Evolutionary conservation across 2,329 filamentous ascomycete species (phyloP).

Genomic region (Hypoxylon sp.): DNA sequence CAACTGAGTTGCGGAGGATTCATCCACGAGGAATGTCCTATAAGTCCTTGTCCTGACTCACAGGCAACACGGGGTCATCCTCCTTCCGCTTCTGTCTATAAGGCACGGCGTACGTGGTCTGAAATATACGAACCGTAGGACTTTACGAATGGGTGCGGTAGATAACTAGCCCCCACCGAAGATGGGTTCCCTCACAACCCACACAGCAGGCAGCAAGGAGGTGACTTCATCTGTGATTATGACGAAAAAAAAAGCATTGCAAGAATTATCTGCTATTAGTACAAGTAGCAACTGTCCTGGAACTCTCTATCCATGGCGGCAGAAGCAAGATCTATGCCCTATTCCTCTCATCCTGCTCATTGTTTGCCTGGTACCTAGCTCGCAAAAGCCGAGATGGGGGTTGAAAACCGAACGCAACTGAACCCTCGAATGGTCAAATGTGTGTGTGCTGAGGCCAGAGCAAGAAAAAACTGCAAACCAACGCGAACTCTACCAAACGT

Average conservation of each 20-base stretch:
- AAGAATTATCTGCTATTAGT: constrained; percentile 23
- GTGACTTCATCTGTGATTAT: not conserved
- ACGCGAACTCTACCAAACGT: constrained; percentile 20
- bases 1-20: not conserved
- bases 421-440: not conserved
- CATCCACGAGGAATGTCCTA: not conserved
- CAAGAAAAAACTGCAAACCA: constrained; percentile 14
- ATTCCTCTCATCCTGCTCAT: not conserved
- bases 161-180: not conserved
- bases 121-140: not conserved
- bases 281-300: constrained; percentile 14
- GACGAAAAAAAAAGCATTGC: constrained; percentile 14
- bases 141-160: not conserved
- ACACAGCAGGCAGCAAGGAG: not conserved
- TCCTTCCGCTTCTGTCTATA: not conserved
- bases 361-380: not conserved
- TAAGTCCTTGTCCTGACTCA: not conserved
- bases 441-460: constrained; percentile 11
- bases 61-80: not conserved
- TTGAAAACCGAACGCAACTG: not conserved
- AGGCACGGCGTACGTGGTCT: not conserved
- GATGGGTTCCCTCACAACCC: not conserved
- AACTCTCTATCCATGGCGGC: constrained; percentile 10
- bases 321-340: not conserved
- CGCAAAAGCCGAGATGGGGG: not conserved